Conservation (phyloP, 345 rosid species). For the Brassica juncea region DNA sequence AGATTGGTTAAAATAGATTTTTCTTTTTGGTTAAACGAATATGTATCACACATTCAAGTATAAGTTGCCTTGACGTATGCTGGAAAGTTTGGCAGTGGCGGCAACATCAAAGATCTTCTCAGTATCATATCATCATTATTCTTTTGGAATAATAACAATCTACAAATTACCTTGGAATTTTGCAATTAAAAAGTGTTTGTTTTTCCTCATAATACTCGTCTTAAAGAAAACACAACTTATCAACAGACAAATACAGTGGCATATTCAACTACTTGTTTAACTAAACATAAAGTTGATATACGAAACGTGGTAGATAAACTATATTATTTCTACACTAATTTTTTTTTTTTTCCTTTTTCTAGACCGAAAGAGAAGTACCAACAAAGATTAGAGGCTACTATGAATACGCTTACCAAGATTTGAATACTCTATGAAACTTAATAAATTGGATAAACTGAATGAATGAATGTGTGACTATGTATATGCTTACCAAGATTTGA, state of each 20-base stretch:
- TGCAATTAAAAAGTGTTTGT: no score
- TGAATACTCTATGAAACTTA: background rate
- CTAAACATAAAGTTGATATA: no score
- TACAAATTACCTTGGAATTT: no score
- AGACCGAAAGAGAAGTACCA: no score
- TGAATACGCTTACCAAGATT: background rate
- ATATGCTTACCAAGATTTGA: background rate
- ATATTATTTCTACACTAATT: no score
- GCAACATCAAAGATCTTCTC: conserved; percentile 34
- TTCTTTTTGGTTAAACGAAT: conserved; percentile 7
- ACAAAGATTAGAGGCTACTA: background rate
- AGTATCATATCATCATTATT: background rate
- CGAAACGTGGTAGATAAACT: no score
- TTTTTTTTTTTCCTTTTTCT: no score
- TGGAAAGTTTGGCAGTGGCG: conserved; percentile 28
- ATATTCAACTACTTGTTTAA: background rate
- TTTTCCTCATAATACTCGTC: no score
- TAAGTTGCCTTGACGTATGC: conserved; percentile 29
- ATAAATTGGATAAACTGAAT: background rate
- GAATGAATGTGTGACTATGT: background rate
- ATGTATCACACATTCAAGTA: conserved; percentile 30
- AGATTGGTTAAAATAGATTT: conserved; percentile 15
- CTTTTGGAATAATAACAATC: no score
- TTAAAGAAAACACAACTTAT: no score
- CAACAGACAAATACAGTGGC: conserved; percentile 11